These are phyloP conservation scores for Ceratobasidium sp. DNA, from an alignment of 1,284 basidiomycete species.

Conservation along the genomic window DNA sequence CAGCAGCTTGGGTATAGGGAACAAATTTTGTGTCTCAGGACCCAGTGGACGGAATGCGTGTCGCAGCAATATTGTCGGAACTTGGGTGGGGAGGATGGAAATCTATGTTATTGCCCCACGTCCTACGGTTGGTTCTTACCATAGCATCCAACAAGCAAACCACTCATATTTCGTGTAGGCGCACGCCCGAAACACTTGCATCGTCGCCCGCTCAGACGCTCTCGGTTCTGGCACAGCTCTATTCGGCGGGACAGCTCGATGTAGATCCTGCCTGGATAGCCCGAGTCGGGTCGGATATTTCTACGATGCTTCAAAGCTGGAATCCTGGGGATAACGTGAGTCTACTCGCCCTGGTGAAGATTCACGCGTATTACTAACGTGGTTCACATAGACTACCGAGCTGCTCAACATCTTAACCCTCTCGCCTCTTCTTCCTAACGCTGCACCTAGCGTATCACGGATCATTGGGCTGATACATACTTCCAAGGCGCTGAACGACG, in stretches of 20 bases:
- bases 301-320: constrained; percentile 5
- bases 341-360: too few species aligned
- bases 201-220: constrained; percentile 61
- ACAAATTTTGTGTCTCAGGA: constrained; percentile 33
- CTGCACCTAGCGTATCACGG: constrained; percentile 20
- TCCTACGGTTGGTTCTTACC: constrained; percentile 60
- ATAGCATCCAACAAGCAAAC: not conserved
- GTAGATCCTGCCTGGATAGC: constrained; percentile 57
- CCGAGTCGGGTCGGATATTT: constrained; percentile 36
- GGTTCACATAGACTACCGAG: constrained; percentile 1
- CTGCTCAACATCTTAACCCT: constrained; percentile 34
- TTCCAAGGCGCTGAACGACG: not conserved
- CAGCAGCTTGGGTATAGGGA: not conserved
- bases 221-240: constrained; percentile 66
- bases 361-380: not conserved
- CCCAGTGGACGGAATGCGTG: constrained; percentile 64
- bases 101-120: constrained; percentile 68
- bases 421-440: constrained; percentile 21
- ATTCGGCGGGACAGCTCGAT: constrained; percentile 63
- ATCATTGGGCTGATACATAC: constrained; percentile 9
- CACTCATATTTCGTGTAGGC: constrained; percentile 38
- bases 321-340: constrained; percentile 27
- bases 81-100: constrained; percentile 81
- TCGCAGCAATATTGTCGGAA: constrained; percentile 72
- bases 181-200: constrained; percentile 64